Evolutionary conservation across 164 flowering plant species (phyloP).

Genomic region (Tinospora cordifolia): DNA sequence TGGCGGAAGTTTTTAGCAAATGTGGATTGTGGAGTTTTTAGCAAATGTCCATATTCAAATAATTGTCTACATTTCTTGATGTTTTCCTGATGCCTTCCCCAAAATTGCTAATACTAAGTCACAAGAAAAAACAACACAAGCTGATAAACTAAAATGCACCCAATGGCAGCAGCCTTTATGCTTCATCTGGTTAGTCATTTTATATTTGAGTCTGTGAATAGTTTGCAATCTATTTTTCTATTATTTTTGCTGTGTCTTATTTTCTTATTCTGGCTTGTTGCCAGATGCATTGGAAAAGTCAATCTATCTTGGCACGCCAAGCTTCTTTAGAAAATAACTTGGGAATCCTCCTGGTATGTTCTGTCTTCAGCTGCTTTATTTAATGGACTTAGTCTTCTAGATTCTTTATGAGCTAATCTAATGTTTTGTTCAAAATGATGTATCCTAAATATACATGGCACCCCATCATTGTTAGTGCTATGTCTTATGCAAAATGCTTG

Average conservation of each 20-base stretch:
- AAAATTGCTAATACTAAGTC: not conserved
- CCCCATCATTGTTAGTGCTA: not conserved
- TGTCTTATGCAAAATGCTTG: no score
- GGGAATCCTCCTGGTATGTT: constrained; percentile 84
- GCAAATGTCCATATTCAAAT: not conserved
- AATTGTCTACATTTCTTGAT: not conserved
- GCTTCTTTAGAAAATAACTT: constrained; percentile 58
- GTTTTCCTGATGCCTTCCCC: not conserved
- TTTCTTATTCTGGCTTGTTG: not conserved
- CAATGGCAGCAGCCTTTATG: no score
- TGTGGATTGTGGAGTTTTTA: not conserved
- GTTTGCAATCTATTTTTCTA: not conserved
- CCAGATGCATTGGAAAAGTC: constrained; percentile 35
- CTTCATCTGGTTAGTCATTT: no score
- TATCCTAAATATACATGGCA: not conserved
- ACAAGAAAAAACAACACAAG: not conserved
- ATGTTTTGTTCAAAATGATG: not conserved
- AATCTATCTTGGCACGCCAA: constrained; percentile 26
- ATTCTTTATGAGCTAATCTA: not conserved
- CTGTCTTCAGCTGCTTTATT: not conserved
- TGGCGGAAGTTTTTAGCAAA: no score
- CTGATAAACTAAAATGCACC: no score
- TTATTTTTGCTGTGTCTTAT: not conserved
- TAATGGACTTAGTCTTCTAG: not conserved
- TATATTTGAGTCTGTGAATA: no score